A percentile compares a stretch with the other conserved stretches of the same genome.
Evolutionary conservation across 139 green algal species (phyloP).

Genomic region (Chlorella sp.): DNA sequence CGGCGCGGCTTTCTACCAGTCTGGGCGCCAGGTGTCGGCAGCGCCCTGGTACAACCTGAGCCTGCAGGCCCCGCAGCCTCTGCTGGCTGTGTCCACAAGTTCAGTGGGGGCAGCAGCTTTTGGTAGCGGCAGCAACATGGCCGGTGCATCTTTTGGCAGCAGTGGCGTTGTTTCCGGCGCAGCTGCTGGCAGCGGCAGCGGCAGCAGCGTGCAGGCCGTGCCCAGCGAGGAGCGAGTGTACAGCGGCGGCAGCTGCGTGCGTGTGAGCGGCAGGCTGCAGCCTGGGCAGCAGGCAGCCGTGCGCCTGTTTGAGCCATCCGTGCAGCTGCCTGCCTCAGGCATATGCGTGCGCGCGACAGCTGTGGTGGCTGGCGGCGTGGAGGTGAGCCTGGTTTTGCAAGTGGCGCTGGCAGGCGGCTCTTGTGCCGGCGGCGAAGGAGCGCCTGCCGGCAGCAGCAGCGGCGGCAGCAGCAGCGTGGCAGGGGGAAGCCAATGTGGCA

Average conservation of each 20-base stretch:
- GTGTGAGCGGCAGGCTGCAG: background rate
- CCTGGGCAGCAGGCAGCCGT: background rate
- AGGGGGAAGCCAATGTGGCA: too few species aligned
- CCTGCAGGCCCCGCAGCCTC: slow-evolving; percentile 35
- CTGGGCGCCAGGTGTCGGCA: background rate
- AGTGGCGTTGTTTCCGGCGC: background rate
- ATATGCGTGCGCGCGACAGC: background rate
- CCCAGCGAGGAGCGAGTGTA: background rate
- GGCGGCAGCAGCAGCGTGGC: background rate
- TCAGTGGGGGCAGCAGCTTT: background rate
- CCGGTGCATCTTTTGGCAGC: background rate
- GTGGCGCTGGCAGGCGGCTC: background rate
- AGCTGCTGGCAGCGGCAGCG: background rate
- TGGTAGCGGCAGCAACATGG: background rate
- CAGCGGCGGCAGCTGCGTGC: slow-evolving; percentile 15
- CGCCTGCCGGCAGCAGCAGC: background rate
- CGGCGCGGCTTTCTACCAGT: slow-evolving; percentile 10
- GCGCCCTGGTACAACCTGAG: slow-evolving; percentile 39
- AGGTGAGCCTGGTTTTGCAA: background rate
- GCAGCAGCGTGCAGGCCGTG: background rate
- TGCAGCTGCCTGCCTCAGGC: background rate
- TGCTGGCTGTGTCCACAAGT: background rate
- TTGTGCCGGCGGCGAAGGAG: background rate
- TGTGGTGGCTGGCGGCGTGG: background rate
- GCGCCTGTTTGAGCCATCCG: background rate